Evolutionary conservation across 495 filamentous ascomycete genomes (phyloP), one percentile per base, ranked within the genome.

Genomic region (Copromyces sp.): DNA sequence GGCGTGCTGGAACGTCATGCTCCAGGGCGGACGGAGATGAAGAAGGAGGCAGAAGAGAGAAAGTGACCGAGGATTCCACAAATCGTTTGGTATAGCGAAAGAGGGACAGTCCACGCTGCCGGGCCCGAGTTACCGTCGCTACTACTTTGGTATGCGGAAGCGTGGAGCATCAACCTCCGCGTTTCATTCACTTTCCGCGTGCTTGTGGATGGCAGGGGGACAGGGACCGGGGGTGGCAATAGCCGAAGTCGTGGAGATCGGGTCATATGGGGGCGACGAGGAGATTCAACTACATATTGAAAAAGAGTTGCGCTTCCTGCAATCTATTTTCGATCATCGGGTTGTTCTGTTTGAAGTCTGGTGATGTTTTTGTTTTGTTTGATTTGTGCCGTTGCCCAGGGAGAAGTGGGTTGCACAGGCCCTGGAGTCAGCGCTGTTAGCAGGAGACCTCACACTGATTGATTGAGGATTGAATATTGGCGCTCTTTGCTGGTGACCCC

Each of bases 111-210:
- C n/a, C 39, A 41, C 42, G 16, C 14, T 73, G 40, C 41, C 71
- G 69, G 29, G 70, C 75, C 76, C 73, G 72, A 72, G 45, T 68
- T 75, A 68, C 78, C 76, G 77, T 29, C 42, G 68, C 75, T 77
- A 73, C 73, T 71, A 72, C 75, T 69, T 70, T 71, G 40, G 72
- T 42, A 59, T 74, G 39, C 17, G 53, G 42, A 2, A 20, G 38
- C 53, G 59, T 79, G 77, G 77, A 78, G 40, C 69, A 47, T 79
- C 38, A 70, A 35, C 76, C 71, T 80, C 78, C 78, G 78, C 61
- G 37, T 38, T 69, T 69, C 68, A 61, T 69, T 69, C 68, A 61
- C 29, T 35, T 61, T 61, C 29, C 7, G 53, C 53, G 53, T 61
- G 12, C 53, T 61, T 61, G 53, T 35, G 29, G 29, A 35, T 12